Evolutionary conservation across 768 basidiomycete species (phyloP).

Genomic region (Tylopilus intermedius): DNA sequence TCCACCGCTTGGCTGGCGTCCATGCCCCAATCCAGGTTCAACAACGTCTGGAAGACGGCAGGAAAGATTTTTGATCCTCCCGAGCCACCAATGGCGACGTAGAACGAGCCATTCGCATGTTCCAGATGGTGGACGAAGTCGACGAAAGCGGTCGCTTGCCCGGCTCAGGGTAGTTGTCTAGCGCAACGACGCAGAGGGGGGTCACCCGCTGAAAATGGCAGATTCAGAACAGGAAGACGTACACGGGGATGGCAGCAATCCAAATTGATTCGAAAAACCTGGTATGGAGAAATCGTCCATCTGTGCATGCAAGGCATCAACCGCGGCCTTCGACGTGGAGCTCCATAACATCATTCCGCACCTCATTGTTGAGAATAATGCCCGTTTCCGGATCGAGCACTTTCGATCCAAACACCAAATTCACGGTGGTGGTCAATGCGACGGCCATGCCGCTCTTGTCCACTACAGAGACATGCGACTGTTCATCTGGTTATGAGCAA

Average conservation of each 20-base stretch:
- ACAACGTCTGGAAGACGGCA: constrained; percentile 69
- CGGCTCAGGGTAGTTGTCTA: constrained; percentile 85
- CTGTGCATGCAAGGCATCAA: constrained; percentile 24
- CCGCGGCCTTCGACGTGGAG: neutral
- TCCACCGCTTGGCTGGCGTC: constrained; percentile 82
- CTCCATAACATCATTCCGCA: constrained; percentile 14
- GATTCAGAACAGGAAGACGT: constrained; percentile 17
- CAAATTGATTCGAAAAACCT: constrained; percentile 78
- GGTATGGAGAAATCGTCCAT: constrained; percentile 94
- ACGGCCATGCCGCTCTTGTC: constrained; percentile 88
- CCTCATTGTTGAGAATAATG: constrained; percentile 86
- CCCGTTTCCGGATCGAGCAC: constrained; percentile 87
- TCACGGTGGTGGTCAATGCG: constrained; percentile 82
- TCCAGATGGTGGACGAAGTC: constrained; percentile 79
- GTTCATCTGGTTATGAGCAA: constrained; percentile 5
- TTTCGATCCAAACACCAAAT: constrained; percentile 82
- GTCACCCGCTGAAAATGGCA: neutral
- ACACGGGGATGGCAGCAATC: constrained; percentile 80
- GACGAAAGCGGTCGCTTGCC: constrained; percentile 91
- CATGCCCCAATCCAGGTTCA: constrained; percentile 75
- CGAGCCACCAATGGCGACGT: constrained; percentile 73
- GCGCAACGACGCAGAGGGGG: neutral
- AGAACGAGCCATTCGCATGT: constrained; percentile 65
- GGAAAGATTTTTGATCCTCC: constrained; percentile 87
- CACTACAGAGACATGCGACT: constrained; percentile 83